A percentile compares a stretch with the other conserved stretches of the same genome.
Conservation (phyloP, 1,284 basidiomycete species). For the Salmacisia buchloeana region DNA sequence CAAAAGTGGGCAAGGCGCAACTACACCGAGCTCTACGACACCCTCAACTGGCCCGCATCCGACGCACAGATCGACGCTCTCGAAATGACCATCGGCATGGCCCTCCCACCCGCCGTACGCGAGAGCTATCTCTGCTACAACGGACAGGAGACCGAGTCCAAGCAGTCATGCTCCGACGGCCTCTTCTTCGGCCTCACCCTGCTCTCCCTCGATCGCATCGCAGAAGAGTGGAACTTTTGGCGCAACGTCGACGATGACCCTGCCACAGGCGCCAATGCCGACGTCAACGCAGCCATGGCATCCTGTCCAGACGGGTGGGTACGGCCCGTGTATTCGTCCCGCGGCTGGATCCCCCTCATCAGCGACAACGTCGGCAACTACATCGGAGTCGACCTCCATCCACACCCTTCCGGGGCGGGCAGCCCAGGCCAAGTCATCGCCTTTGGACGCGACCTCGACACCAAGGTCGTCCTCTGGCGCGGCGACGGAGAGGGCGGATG, state of each 20-base stretch:
- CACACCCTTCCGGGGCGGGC: constrained; percentile 58
- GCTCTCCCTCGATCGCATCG: constrained; percentile 38
- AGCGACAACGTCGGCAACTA: constrained; percentile 94
- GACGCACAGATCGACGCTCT: constrained; percentile 38
- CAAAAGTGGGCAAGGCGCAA: constrained; percentile 36
- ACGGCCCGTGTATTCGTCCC: constrained; percentile 78
- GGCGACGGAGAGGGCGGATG: constrained; percentile 80
- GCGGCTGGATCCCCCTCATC: constrained; percentile 92
- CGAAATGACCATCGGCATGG: constrained; percentile 39
- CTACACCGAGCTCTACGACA: constrained; percentile 45
- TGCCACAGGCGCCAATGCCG: constrained; percentile 35
- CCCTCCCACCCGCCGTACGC: constrained; percentile 40
- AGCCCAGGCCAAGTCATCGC: constrained; percentile 87
- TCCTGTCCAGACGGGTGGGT: constrained; percentile 89
- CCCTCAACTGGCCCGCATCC: constrained; percentile 46
- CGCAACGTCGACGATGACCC: constrained; percentile 45
- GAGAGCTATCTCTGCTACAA: constrained; percentile 44
- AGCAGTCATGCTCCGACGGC: constrained; percentile 41
- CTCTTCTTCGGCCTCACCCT: constrained; percentile 47
- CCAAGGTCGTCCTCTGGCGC: constrained; percentile 76
- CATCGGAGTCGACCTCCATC: constrained; percentile 88
- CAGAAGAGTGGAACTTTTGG: constrained; percentile 48
- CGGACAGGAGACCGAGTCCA: constrained; percentile 45
- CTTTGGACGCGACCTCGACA: constrained; percentile 95
- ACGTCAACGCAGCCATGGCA: constrained; percentile 60